These are phyloP conservation scores for Orbilia oligospora DNA, from an alignment of 2,329 filamentous ascomycete species.

Conservation along the genomic window DNA sequence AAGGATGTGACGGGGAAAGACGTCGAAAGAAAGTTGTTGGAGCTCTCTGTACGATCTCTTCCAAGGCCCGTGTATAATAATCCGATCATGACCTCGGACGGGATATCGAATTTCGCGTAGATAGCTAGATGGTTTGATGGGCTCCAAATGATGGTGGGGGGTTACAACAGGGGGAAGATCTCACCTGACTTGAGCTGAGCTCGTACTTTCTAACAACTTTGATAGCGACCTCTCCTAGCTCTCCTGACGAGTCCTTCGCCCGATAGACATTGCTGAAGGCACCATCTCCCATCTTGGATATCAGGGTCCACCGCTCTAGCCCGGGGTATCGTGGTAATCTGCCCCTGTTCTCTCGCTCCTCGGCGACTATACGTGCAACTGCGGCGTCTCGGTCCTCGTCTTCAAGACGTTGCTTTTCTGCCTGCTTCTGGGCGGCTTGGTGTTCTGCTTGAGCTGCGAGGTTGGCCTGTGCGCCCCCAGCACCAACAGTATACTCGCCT, in stretches of 20 bases:
- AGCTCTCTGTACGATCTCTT: constrained; percentile 59
- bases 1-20: constrained; percentile 32
- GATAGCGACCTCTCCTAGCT: constrained; percentile 88
- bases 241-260: constrained; percentile 80
- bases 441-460: constrained; percentile 78
- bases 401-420: constrained; percentile 70
- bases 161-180: constrained; percentile 68
- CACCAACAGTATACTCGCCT: constrained; percentile 76
- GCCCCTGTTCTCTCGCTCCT: constrained; percentile 87
- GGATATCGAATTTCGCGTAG: constrained; percentile 10
- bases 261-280: constrained; percentile 99
- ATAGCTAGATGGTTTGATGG: constrained; percentile 25
- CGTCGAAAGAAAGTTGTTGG: constrained; percentile 60
- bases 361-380: constrained; percentile 87
- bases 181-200: constrained; percentile 98
- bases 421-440: constrained; percentile 66
- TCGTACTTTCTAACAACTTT: constrained; percentile 99
- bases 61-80: constrained; percentile 27
- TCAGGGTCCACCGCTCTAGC: constrained; percentile 84
- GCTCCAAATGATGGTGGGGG: background rate
- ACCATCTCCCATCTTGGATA: constrained; percentile 99
- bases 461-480: constrained; percentile 75
- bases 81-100: constrained; percentile 39
- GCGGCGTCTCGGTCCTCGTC: constrained; percentile 74
- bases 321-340: constrained; percentile 90